Evolutionary conservation across 2,329 filamentous ascomycete species (phyloP), one percentile per base, ranked within the genome.

Genomic region (Alternaria brassicae): DNA sequence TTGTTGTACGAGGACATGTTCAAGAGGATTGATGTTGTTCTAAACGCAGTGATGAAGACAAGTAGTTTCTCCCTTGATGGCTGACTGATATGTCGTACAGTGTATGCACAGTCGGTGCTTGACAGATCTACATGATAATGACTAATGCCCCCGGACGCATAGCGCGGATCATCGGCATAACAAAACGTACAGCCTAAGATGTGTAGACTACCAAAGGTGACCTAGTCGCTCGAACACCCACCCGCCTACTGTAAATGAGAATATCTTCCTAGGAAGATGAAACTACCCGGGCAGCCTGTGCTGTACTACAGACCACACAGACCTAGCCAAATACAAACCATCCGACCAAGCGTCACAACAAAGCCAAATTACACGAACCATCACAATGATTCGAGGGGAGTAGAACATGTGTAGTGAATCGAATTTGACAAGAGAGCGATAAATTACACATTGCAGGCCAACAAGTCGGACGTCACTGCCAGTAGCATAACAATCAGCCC

Each of bases 1-100:
- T 19, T 27, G n/a, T 2, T 32, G 3, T 6, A 49, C 19, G 3
- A 36, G 19, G 25, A 25, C 21, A 41, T 41, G 13, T 23, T 13
- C n/a, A 1, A 25, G 6, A 6, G 13, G 15, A 15, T 15, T 3
- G 1, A n/a, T 23, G n/a, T n/a, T 0, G 4, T 25, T 9, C n/a
- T 13, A 8, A n/a, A 25, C n/a, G 13, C 5, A 3, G 6, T 4
- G 8, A 25, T 40, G 0, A 41, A 3, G 9, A 23, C 5, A 8
- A n/a, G 12, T 12, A 15, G n/a, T 23, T 5, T 7, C 17, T 41
- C 15, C 3, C 25, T n/a, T 25, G 32, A 36, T 40, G 19, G 9
- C 7, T 12, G 4, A 15, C 4, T 15, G 13, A n/a, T 3, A 25
- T 4, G 19, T 41, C 10, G 2, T n/a, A 9, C 10, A 13, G 13